Evolutionary conservation across 345 rosid species (phyloP).

Genomic region (Euclidium syriacum): DNA sequence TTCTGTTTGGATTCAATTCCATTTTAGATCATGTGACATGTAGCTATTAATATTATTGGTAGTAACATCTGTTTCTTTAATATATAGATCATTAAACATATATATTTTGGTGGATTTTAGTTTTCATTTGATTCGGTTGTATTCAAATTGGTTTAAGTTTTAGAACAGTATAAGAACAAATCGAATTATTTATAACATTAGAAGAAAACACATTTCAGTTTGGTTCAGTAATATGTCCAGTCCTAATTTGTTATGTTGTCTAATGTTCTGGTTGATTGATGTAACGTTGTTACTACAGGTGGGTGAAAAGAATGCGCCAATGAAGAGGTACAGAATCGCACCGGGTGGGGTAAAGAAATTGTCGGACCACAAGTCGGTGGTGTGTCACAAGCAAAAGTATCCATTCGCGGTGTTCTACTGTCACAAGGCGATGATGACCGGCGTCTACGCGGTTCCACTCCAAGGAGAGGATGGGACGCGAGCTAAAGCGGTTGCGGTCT

Average conservation of each 20-base stretch:
- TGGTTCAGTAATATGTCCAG: neutral
- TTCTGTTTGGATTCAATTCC: neutral
- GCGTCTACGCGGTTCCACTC: constrained; percentile 50
- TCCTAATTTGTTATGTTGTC: neutral
- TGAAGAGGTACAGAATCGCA: constrained; percentile 46
- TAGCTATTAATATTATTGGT: no score
- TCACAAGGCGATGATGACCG: constrained; percentile 53
- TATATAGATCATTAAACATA: neutral
- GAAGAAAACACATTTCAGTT: neutral
- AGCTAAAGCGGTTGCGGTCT: constrained; percentile 64
- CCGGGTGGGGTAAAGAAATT: constrained; percentile 40
- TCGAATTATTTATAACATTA: neutral
- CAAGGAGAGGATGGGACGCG: constrained; percentile 57
- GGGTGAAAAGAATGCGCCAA: constrained; percentile 24
- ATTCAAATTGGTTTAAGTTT: neutral
- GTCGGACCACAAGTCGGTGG: constrained; percentile 41
- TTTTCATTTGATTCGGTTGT: neutral
- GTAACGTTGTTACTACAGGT: constrained; percentile 10
- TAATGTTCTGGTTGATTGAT: neutral
- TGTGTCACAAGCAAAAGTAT: constrained; percentile 82
- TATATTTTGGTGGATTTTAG: no score
- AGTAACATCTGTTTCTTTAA: neutral
- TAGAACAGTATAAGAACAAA: neutral
- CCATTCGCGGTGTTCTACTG: constrained; percentile 78
- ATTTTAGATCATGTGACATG: no score